phyloP scores from a whole-genome alignment of 495 filamentous ascomycete species.

The Tuber microsphaerosporum region DNA sequence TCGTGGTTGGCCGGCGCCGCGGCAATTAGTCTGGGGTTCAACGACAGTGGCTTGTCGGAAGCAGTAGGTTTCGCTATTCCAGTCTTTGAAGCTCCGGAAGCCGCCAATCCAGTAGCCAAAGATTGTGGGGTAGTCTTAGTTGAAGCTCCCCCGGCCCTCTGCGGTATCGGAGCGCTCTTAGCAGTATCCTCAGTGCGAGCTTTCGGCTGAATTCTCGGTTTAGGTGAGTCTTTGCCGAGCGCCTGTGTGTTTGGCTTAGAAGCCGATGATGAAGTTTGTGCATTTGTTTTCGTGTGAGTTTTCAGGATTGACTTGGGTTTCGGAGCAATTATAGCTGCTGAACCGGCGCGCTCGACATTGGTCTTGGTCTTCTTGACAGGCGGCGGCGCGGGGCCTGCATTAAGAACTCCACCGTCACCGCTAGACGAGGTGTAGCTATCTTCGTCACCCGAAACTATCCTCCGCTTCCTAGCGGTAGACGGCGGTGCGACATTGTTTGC shows the following conservation, averaged over 20 bases:
- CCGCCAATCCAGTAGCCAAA: background rate
- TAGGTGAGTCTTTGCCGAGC: background rate
- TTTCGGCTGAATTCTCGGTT: background rate
- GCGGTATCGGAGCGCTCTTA: background rate
- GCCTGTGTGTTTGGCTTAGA: background rate
- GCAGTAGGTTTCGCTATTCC: constrained; percentile 34
- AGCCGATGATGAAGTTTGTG: background rate
- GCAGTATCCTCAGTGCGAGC: background rate
- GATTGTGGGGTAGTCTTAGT: constrained; percentile 5
- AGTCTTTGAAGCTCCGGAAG: constrained; percentile 15
- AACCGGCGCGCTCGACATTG: constrained; percentile 14
- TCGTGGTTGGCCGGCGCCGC: constrained; percentile 64
- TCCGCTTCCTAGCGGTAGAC: constrained; percentile 16
- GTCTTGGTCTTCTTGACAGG: constrained; percentile 23
- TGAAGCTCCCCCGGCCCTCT: too few relatives aligned
- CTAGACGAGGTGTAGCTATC: constrained; percentile 11
- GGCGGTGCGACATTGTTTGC: background rate
- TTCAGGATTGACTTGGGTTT: constrained; percentile 30
- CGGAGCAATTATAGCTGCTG: background rate
- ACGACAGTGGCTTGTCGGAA: constrained; percentile 44
- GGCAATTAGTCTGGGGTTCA: constrained; percentile 76
- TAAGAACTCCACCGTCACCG: constrained; percentile 7
- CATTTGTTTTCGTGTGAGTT: constrained; percentile 6
- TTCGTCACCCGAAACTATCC: constrained; percentile 17
- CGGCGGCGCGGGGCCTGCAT: constrained; percentile 9